Percentiles rank a stretch among this genome's conserved stretches.
Conservation (phyloP, 2,329 filamentous ascomycete genomes). For the Beauveria rudraprayagi region DNA sequence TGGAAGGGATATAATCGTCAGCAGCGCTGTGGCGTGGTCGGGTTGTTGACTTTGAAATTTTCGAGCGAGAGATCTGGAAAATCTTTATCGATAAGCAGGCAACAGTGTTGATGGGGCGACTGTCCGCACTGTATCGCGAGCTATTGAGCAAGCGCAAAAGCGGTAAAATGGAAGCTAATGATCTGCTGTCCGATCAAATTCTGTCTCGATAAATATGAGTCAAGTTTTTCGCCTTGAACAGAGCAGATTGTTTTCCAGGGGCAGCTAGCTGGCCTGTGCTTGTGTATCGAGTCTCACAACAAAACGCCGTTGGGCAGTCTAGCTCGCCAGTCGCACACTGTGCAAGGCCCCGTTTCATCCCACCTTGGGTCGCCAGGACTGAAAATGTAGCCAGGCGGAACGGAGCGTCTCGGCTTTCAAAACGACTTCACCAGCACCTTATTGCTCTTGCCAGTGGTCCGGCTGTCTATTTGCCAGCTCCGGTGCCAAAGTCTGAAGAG, state of each 20-base stretch:
- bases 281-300: neutral
- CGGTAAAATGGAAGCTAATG: neutral
- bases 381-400: neutral
- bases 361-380: neutral
- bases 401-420: neutral
- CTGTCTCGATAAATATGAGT: neutral
- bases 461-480: neutral
- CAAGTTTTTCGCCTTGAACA: too few relatives aligned
- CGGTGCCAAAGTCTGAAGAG: neutral
- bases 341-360: conserved; percentile 8
- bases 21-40: neutral
- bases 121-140: neutral
- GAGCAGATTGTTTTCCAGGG: too few relatives aligned
- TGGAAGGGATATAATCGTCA: neutral
- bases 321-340: conserved; percentile 2
- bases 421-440: neutral
- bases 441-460: neutral
- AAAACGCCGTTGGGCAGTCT: neutral
- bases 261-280: neutral
- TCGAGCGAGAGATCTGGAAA: neutral
- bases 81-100: conserved; percentile 9
- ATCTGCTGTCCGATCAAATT: neutral
- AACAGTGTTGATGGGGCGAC: neutral
- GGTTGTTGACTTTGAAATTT: conserved; percentile 3
- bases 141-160: neutral